Evolutionary conservation across 1,139 yeast genomes (phyloP), one percentile per base, ranked within the genome.

Genomic region (Protomyces gravidus): DNA sequence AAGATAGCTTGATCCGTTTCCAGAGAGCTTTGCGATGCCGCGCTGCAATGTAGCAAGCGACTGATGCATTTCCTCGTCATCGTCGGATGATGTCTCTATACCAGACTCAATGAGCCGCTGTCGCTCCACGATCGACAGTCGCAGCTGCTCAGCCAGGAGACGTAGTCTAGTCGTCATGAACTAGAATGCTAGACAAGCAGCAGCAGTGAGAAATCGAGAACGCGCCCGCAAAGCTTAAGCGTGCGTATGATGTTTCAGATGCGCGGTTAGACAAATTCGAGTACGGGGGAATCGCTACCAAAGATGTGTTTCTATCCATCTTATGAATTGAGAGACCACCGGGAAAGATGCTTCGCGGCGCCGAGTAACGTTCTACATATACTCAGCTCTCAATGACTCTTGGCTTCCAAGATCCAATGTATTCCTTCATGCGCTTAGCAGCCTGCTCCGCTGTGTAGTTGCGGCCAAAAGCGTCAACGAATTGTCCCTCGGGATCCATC

Each of bases 401-500:
- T 4, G 42, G 25, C 9, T 19, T 76, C 75, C 85, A 92, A 0
- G 89, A 89, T 63, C 81, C 83, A 58, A 89, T 79, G 68, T 88
- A 94, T 64, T 82, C 83, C 67, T 80, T 78, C 67, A 92, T 87
- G 73, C 86, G 86, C 50, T 80, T 82, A n/a, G 84, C 84, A 23
- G 95, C 96, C 62, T 85, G 85, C 33, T 79, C 78, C 23, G 89
- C 90, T 57, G 84, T 86, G 66, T 85, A 89, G 68, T 90, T 92
- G 70, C 95, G 83, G 50, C 98, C 98, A 67, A 92, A 78, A 13
- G 92, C 97, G 72, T 92, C 97, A 60, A 90, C 86, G 69, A 89
- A 92, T 67, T 86, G 82, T 55, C 97, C 98, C 71, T 92, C 97
- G 19, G 96, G 90, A 70, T 92, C 97, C 95, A 92, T 89, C 67